phyloP scores from a whole-genome alignment of 306 rosid genomes.

The Morella rubra region DNA sequence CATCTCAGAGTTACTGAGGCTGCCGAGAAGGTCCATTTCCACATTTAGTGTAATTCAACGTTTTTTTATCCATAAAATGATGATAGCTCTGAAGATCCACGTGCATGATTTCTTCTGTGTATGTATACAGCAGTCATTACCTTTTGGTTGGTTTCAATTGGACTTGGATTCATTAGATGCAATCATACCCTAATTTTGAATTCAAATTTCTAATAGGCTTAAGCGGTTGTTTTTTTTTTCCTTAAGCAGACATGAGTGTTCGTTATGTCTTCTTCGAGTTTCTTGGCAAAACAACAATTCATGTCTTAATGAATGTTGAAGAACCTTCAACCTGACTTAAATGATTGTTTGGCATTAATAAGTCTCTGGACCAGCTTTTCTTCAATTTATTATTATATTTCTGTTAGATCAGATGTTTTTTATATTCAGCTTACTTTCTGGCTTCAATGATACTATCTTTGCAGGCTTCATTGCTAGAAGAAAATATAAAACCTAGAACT shows the following conservation, averaged over 20 bases:
- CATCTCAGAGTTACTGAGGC: constrained; percentile 71
- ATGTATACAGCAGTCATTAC: too few species aligned
- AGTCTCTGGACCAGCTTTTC: background rate
- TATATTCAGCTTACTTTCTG: background rate
- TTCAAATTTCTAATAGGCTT: background rate
- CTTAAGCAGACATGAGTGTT: background rate
- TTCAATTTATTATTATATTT: background rate
- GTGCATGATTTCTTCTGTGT: background rate
- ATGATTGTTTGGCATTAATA: background rate
- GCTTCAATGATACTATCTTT: constrained; percentile 22
- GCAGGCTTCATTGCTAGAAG: constrained; percentile 89
- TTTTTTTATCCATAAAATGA: background rate
- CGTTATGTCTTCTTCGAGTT: background rate
- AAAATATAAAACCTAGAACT: constrained; percentile 75
- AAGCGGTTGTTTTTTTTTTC: background rate
- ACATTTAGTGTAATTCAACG: background rate
- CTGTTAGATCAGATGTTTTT: background rate
- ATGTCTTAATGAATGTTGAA: background rate
- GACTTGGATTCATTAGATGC: background rate
- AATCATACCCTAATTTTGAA: background rate
- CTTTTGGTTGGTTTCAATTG: background rate
- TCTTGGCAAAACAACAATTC: background rate
- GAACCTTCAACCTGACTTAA: background rate
- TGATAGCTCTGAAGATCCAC: background rate
- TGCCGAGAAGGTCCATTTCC: constrained; percentile 66